Evolutionary conservation across 208 protist species (phyloP), one percentile per base, ranked within the genome.

Genomic region (Leishmania aethiopica): DNA sequence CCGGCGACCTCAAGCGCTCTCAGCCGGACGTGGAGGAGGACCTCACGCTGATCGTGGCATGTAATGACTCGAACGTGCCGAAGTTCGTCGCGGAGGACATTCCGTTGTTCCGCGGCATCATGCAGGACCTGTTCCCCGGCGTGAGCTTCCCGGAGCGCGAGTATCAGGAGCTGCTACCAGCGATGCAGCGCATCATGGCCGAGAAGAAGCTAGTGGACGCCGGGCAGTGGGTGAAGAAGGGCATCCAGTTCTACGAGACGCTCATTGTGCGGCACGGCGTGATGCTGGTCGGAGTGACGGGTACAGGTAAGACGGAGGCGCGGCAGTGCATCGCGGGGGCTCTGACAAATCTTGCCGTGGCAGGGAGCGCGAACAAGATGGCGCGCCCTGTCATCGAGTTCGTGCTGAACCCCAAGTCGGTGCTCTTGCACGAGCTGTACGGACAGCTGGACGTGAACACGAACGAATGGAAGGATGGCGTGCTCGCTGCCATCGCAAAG

Each of bases 51-150:
- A 99, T 99, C 80, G 94, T 99, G 35, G 98, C 99, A 10, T 98
- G 99, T 91, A 98, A 96, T 87, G 98, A 99, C 92, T 96, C 94
- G 4, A 99, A 99, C 92, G 89, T 99, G 71, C 99, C 99, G n/a
- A 99, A 99, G 91, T 99, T 99, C 83, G 96, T 99, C 13, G 94
- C 98, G 8, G 97, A 99, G 79, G 99, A 99, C 84, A 89, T 99
- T 49, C 95, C 98, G 22, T 96, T 99, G 25, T 99, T 99, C 86
- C 90, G 96, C 35, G 99, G 96, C 76, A 99, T 99, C 88, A 98
- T 99, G 88, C 90, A 95, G 70, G 99, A 99, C 87, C 92, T 99
- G 19, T 99, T 99, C 89, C 99, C 99, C n/a, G 98, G 98, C 73
- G 88, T 99, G 4, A 87, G 91, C 47, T 97, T 99, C 74, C 98